Conservation (phyloP, 768 basidiomycete species). For the Kondoa subrosea region DNA sequence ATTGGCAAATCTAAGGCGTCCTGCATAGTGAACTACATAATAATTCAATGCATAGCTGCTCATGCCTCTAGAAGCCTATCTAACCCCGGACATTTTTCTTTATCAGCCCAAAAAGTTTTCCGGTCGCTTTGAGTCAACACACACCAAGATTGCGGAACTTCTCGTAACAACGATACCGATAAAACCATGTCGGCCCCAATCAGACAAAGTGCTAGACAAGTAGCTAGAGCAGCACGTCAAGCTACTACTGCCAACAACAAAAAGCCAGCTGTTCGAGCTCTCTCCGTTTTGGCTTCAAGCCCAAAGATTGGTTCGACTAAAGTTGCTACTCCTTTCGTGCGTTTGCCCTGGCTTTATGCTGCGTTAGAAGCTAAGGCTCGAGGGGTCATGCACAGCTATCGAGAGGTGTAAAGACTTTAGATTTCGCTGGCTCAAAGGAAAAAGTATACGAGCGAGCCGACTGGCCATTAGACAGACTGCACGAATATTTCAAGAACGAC, state of each 20-base stretch:
- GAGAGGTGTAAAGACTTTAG: constrained; percentile 27
- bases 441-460: constrained; percentile 39
- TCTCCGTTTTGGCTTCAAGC: background rate
- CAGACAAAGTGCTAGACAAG: background rate
- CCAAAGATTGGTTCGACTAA: background rate
- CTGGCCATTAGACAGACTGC: constrained; percentile 94
- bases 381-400: constrained; percentile 1
- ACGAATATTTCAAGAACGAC: constrained; percentile 99
- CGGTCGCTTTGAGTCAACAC: no score
- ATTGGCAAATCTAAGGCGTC: no score
- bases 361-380: no score
- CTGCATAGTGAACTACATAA: no score
- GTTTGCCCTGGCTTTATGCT: background rate
- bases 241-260: background rate
- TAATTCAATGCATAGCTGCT: no score
- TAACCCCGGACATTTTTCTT: background rate
- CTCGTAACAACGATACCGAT: background rate
- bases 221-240: background rate
- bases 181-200: background rate
- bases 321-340: background rate
- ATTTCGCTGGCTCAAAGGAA: constrained; percentile 28
- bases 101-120: background rate
- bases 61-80: no score
- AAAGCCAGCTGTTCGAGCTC: background rate
- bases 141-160: no score